Conservation (phyloP, 2,329 filamentous ascomycete genomes). For the Ophiostoma sp. region DNA sequence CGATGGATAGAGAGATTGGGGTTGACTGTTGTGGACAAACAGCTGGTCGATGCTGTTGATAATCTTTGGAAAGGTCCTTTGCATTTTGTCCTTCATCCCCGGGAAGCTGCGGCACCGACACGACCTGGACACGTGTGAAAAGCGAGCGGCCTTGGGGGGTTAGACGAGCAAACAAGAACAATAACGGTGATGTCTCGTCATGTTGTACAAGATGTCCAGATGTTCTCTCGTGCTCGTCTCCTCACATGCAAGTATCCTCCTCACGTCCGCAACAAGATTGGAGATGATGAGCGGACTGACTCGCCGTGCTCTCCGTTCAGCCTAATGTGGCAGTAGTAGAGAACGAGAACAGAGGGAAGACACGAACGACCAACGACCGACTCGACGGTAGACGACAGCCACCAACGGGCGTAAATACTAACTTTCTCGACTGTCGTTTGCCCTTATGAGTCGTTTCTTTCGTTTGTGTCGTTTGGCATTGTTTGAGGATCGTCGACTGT, state of each 20-base stretch:
- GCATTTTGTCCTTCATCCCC: background rate
- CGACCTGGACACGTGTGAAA: background rate
- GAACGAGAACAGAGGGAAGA: background rate
- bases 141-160: too few species aligned
- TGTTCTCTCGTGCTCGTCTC: background rate
- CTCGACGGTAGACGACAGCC: slow-evolving; percentile 6
- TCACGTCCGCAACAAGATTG: background rate
- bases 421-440: too few species aligned
- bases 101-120: slow-evolving; percentile 10
- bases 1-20: background rate
- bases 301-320: slow-evolving; percentile 6
- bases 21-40: background rate
- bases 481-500: background rate
- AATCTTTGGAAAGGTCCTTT: background rate
- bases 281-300: background rate
- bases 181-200: background rate
- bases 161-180: background rate
- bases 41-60: background rate
- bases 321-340: background rate
- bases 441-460: too few species aligned
- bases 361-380: background rate
- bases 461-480: background rate
- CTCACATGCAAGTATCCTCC: background rate
- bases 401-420: slow-evolving; percentile 12
- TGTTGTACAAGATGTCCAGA: background rate